Evolutionary conservation across 2,329 filamentous ascomycete species (phyloP), one percentile per base, ranked within the genome.

Genomic region (Periconia sp.): DNA sequence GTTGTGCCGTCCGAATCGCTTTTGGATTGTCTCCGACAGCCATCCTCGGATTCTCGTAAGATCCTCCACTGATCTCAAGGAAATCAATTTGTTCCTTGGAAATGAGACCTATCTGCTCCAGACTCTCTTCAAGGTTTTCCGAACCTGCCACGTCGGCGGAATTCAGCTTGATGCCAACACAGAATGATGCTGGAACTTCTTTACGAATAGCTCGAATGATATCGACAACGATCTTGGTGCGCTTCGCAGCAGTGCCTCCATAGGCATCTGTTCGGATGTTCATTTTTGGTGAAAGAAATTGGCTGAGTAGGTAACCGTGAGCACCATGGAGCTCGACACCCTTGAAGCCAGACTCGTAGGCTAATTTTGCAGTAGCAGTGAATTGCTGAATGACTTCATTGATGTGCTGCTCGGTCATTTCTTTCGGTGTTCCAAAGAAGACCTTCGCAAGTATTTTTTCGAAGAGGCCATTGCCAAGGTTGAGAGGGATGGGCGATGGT

Each of bases 21-120:
- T 28, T 40, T 7, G 35, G 23, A 10, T 50, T 33, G 40, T 50
- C 38, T 48, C 32, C 25, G 8, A n/a, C 34, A 9, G 24, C 28
- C 40, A 56, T 40, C 12, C 41, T 13, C 40, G 36, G 22, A 32
- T 54, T 54, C 62, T 59, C 56, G 13, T 38, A 48, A 3, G 55
- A 79, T 0, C 86, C 85, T 0, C 86, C 86, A 13, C 78, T 83
- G 18, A 89, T 77, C 65, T 89, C 85, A 2, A 89, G 67, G 51
- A 87, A 88, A 65, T 89, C 86, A 1, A 88, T 67, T 4, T 70
- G 79, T 26, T 72, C 74, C 4, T 67, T 69, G 0, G 65, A 65
- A 4, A 85, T 75, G 13, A 73, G 59, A n/a, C 71, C 64, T 8
- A 86, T 71, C 57, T 88, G 84, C 43, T 80, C 76, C 26, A 87